Percentiles rank a stretch among this genome's conserved stretches.
phyloP scores from a whole-genome alignment of 176 grass and related monocot species.

The Zea mays region DNA sequence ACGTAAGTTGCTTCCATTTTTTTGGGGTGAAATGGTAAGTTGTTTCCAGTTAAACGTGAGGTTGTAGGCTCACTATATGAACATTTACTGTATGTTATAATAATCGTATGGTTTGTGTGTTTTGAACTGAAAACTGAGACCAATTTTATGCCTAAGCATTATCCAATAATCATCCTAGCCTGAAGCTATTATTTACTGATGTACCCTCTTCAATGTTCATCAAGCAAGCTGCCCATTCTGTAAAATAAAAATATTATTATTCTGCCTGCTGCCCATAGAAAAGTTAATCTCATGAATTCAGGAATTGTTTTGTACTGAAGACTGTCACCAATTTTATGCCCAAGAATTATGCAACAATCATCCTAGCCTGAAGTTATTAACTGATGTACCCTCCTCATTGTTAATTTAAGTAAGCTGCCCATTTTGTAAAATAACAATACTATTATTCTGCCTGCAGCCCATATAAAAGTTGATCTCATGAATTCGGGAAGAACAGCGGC shows the following conservation, averaged over 20 bases:
- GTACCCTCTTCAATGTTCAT: conserved; percentile 1
- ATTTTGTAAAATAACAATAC: conserved; percentile 32
- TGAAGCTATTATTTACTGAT: not conserved
- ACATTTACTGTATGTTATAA: not conserved
- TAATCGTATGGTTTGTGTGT: not conserved
- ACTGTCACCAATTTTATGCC: not conserved
- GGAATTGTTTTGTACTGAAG: conserved; percentile 27
- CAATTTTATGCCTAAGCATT: not conserved
- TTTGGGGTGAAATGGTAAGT: too few relatives aligned
- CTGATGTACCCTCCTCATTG: not conserved
- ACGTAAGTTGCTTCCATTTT: not conserved
- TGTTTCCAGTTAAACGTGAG: not conserved
- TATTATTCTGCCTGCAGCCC: conserved; percentile 49
- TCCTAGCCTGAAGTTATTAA: not conserved
- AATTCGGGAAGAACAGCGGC: conserved; percentile 77
- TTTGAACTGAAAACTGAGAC: not conserved
- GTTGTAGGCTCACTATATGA: not conserved
- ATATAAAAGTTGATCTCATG: conserved; percentile 93
- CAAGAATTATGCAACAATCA: not conserved
- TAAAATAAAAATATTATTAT: conserved; percentile 31
- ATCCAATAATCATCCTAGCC: not conserved
- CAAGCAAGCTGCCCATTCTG: not conserved
- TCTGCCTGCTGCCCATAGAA: conserved; percentile 58
- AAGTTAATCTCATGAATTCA: conserved; percentile 97
- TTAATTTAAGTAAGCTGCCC: not conserved